Percentiles rank a stretch among this genome's conserved stretches.
Evolutionary conservation across 1,284 basidiomycete genomes (phyloP).

Genomic region (Schizophyllum amplum): DNA sequence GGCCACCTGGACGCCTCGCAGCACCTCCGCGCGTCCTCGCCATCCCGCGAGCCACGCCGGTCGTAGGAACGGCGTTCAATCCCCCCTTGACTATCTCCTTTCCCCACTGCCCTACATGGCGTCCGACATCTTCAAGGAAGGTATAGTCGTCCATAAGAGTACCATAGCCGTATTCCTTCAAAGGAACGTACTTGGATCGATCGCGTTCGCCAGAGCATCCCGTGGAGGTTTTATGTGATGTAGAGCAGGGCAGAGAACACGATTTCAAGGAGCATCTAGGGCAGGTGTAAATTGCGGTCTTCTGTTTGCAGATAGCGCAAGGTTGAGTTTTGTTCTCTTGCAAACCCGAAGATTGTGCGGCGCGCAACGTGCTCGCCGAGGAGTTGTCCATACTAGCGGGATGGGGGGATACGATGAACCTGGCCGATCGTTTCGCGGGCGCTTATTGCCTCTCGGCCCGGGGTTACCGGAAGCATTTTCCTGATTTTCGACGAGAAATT

Average conservation of each 20-base stretch:
- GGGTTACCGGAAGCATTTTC: neutral
- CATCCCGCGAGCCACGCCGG: constrained; percentile 1
- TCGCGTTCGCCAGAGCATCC: constrained; percentile 70
- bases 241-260: constrained; percentile 69
- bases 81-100: constrained; percentile 57
- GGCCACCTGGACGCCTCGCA: constrained; percentile 18
- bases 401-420: constrained; percentile 1
- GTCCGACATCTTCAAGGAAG: constrained; percentile 73
- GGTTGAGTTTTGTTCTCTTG: constrained; percentile 12
- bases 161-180: constrained; percentile 77
- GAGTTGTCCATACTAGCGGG: constrained; percentile 4
- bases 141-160: constrained; percentile 81
- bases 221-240: constrained; percentile 57
- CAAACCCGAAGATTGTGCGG: constrained; percentile 11
- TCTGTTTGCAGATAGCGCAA: constrained; percentile 43
- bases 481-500: too few relatives aligned
- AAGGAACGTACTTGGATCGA: constrained; percentile 64
- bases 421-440: neutral
- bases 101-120: constrained; percentile 67
- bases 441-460: neutral
- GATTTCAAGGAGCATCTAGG: constrained; percentile 65
- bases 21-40: constrained; percentile 16
- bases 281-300: constrained; percentile 67
- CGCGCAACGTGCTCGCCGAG: neutral
- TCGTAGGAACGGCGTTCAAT: constrained; percentile 15